Evolutionary conservation across 2,329 filamentous ascomycete species (phyloP), one percentile per base, ranked within the genome.

Genomic region (Diaporthe ilicicola): DNA sequence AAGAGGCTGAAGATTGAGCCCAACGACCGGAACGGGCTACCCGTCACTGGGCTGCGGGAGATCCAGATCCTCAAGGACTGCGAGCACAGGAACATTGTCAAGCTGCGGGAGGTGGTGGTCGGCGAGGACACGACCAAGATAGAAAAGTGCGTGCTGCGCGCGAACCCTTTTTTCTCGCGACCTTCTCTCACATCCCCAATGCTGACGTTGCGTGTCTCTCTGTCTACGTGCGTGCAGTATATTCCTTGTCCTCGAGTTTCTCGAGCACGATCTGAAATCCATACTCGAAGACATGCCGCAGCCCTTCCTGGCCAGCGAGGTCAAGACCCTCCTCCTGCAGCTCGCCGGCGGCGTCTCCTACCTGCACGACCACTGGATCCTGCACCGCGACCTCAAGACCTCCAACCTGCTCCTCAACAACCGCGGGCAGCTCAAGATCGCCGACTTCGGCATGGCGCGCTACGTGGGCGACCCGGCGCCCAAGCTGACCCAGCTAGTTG

Each of bases 361-460:
- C 82, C 90, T 99, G 17, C 96, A 99, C 84, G 87, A 89, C 56
- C 90, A 94, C 82, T 97, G 92, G 92, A 97, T 99, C 77, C 88
- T 99, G 72, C 94, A 96, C 83, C 94, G 95, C 70, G 95, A 98
- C 82, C 90, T 97, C 77, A 97, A 97, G 82, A 97, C 94, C 4
- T 95, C 93, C 61, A 97, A 97, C 78, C 90, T 99, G 56, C 90
- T 99, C 56, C 92, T 99, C 83, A 97, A 94, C 84, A 98, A 98
- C 84, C 93, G 94, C 55, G 96, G 96, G 55, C 91, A 93, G 80
- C 91, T 99, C 81, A 98, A 98, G 82, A 92, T 99, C 74, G 96
- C 96, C 72, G 96, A 99, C 82, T 99, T 99, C 79, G 96, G 96
- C 80, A 98, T 99, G 94, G 95, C 96, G 4, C 90, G 96, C 34